Conservation (phyloP, 352 stramenopile genomes). For the Phytophthora sojae region DNA sequence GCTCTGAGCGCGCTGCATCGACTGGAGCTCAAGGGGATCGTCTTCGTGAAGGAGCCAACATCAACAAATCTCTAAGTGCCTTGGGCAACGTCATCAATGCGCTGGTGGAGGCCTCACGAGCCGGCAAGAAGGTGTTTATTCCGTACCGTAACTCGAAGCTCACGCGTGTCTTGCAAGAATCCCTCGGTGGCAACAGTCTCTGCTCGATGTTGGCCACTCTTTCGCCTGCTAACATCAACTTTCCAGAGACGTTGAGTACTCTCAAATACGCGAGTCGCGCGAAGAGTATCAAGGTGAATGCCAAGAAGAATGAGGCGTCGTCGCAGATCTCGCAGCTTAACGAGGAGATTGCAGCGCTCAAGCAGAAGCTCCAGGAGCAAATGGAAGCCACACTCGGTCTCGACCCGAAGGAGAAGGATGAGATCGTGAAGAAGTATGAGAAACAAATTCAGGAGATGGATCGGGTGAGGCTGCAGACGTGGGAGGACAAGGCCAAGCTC, state of each 20-base stretch:
- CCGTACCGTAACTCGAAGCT: slow-evolving; percentile 96
- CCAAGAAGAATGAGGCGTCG: slow-evolving; percentile 94
- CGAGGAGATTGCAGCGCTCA: slow-evolving; percentile 88
- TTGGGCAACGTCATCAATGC: slow-evolving; percentile 95
- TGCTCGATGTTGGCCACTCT: slow-evolving; percentile 97
- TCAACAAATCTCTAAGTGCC: slow-evolving; percentile 94
- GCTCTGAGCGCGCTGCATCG: slow-evolving; percentile 91
- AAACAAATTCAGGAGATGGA: slow-evolving; percentile 93
- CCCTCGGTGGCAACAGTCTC: slow-evolving; percentile 93
- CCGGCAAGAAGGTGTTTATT: slow-evolving; percentile 91
- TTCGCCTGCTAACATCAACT: slow-evolving; percentile 95
- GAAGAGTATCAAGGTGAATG: slow-evolving; percentile 95
- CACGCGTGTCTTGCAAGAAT: slow-evolving; percentile 94
- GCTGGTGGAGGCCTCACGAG: slow-evolving; percentile 84
- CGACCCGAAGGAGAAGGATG: slow-evolving; percentile 86
- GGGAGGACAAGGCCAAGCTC: slow-evolving; percentile 88
- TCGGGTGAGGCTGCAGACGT: slow-evolving; percentile 83
- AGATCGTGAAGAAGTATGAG: slow-evolving; percentile 89
- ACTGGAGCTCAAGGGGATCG: slow-evolving; percentile 91
- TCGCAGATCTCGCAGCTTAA: slow-evolving; percentile 92
- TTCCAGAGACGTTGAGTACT: slow-evolving; percentile 95
- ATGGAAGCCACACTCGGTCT: slow-evolving; percentile 66
- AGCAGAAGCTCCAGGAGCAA: slow-evolving; percentile 89
- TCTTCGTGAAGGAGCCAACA: slow-evolving; percentile 94
- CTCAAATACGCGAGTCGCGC: slow-evolving; percentile 95